These are phyloP conservation scores for Epichloe baconii DNA, from an alignment of 2,329 filamentous ascomycete species.

Conservation along the genomic window DNA sequence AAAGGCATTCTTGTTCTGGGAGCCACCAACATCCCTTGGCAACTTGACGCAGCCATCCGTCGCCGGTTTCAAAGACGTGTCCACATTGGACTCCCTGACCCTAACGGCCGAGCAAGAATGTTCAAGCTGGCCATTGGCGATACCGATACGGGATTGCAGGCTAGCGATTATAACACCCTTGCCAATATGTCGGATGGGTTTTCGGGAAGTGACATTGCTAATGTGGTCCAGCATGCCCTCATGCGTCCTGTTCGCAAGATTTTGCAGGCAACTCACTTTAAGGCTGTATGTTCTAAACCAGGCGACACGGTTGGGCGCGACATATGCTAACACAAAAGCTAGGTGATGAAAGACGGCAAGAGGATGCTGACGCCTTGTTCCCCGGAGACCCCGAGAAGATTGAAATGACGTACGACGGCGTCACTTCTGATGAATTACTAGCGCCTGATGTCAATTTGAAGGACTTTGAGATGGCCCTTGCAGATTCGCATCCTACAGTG, in stretches of 20 bases:
- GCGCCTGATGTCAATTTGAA: slow-evolving; percentile 79
- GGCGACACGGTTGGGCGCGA: not conserved
- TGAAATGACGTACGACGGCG: slow-evolving; percentile 88
- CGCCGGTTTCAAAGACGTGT: slow-evolving; percentile 92
- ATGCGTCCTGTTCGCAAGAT: slow-evolving; percentile 98
- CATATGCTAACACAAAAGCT: slow-evolving; percentile 9
- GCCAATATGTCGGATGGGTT: slow-evolving; percentile 82
- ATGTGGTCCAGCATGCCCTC: slow-evolving; percentile 87
- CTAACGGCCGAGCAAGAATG: slow-evolving; percentile 79
- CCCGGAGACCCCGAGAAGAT: slow-evolving; percentile 69
- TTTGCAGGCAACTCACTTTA: slow-evolving; percentile 95
- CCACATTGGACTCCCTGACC: slow-evolving; percentile 85
- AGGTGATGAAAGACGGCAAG: slow-evolving; percentile 58
- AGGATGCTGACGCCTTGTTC: slow-evolving; percentile 80
- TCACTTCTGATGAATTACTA: slow-evolving; percentile 71
- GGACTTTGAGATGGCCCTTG: slow-evolving; percentile 89
- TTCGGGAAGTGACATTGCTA: slow-evolving; percentile 89
- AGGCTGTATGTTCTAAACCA: slow-evolving; percentile 48
- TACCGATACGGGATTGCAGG: slow-evolving; percentile 73
- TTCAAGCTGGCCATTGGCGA: slow-evolving; percentile 90
- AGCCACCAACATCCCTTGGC: slow-evolving; percentile 97
- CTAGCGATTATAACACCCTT: slow-evolving; percentile 66
- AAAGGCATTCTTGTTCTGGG: slow-evolving; percentile 89
- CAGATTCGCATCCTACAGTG: slow-evolving; percentile 78
- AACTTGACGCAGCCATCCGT: slow-evolving; percentile 89